These are phyloP conservation scores for Fusarium longipes DNA, from an alignment of 2,329 filamentous ascomycete species.

Conservation along the genomic window DNA sequence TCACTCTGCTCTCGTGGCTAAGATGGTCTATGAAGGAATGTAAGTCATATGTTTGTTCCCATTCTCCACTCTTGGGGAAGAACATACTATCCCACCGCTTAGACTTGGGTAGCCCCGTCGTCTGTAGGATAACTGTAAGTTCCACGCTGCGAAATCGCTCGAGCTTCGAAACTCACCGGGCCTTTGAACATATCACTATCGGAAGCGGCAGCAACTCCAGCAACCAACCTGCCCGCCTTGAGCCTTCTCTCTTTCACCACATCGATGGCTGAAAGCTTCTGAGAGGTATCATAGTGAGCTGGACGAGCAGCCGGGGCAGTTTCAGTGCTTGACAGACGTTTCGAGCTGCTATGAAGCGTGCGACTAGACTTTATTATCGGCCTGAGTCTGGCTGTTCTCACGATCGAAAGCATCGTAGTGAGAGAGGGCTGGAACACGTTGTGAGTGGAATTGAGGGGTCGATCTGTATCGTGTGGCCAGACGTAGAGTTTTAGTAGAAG, in stretches of 20 bases:
- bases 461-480: too few relatives aligned
- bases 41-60: constrained; percentile 16
- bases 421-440: constrained; percentile 3
- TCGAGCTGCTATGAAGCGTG: constrained; percentile 34
- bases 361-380: constrained; percentile 19
- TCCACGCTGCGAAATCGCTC: not conserved
- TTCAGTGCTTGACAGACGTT: constrained; percentile 40
- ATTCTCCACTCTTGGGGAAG: not conserved
- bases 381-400: constrained; percentile 39
- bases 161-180: constrained; percentile 60
- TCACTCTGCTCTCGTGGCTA: constrained; percentile 69
- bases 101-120: constrained; percentile 74
- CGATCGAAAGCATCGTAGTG: constrained; percentile 36
- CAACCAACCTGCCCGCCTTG: constrained; percentile 77
- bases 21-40: constrained; percentile 60
- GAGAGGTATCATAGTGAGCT: constrained; percentile 41
- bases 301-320: constrained; percentile 41
- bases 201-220: constrained; percentile 79
- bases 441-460: constrained; percentile 16
- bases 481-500: not conserved
- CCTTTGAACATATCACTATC: constrained; percentile 88
- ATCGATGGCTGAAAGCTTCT: constrained; percentile 45
- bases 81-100: constrained; percentile 88
- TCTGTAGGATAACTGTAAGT: constrained; percentile 41
- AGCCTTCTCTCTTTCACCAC: constrained; percentile 60